These are phyloP conservation scores for Monsonia emarginata DNA, from an alignment of 441 rosid species.

Conservation along the genomic window DNA sequence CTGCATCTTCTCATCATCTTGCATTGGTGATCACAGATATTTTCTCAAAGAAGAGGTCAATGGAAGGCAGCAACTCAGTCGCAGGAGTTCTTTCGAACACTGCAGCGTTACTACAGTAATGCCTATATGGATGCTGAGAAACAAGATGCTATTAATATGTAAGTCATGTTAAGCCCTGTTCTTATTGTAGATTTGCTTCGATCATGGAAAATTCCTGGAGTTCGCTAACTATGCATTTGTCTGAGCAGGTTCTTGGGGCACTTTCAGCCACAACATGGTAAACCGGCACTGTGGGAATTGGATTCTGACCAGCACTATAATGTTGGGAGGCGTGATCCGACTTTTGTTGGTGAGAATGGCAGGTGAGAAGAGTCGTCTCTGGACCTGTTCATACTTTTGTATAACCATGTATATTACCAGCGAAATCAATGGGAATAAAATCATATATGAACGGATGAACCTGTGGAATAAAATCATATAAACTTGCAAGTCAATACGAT, in stretches of 20 bases:
- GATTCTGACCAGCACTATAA: conserved; percentile 69
- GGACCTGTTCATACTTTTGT: not conserved
- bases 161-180: conserved; percentile 19
- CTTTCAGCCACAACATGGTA: conserved; percentile 76
- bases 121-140: conserved; percentile 95
- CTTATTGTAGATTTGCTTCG: not conserved
- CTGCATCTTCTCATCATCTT: conserved; percentile 8
- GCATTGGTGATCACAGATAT: conserved; percentile 42
- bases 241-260: conserved; percentile 78
- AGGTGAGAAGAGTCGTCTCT: conserved; percentile 32
- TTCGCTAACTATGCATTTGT: not conserved
- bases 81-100: conserved; percentile 95
- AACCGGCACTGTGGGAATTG: conserved; percentile 82
- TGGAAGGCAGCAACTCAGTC: conserved; percentile 99
- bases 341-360: conserved; percentile 29
- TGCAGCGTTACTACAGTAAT: conserved; percentile 90
- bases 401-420: not conserved
- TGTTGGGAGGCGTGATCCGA: conserved; percentile 36
- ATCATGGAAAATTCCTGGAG: not conserved
- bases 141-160: conserved; percentile 95
- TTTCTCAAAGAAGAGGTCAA: conserved; percentile 92
- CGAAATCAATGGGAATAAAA: too few relatives aligned
- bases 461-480: too few relatives aligned
- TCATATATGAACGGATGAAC: too few relatives aligned
- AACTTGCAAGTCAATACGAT: too few relatives aligned